These are phyloP conservation scores for Powellomyces hirtus DNA, from an alignment of 192 early-diverging fungal species.

Conservation along the genomic window DNA sequence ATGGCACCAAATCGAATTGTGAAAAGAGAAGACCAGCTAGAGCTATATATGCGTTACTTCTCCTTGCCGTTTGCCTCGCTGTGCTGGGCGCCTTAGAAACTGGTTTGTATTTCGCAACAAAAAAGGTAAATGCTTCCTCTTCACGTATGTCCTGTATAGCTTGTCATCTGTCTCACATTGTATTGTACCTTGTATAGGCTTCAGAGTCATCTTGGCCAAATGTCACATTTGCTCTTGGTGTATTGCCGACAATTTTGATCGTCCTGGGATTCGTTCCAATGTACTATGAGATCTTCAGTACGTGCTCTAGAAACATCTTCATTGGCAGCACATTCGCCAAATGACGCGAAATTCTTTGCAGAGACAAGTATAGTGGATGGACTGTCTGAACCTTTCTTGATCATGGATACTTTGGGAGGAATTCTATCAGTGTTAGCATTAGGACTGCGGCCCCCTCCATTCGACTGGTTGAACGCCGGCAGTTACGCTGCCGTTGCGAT, in stretches of 20 bases:
- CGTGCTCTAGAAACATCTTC: not conserved
- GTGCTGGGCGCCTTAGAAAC: slow-evolving; percentile 14
- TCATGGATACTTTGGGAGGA: slow-evolving; percentile 24
- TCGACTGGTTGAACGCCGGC: slow-evolving; percentile 5
- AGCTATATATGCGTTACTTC: not conserved
- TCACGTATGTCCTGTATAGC: too few species aligned
- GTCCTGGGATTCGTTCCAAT: slow-evolving; percentile 27
- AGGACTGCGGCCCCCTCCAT: not conserved
- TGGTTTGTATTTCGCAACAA: slow-evolving; percentile 1
- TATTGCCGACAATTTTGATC: slow-evolving; percentile 28
- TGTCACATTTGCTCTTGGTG: slow-evolving; percentile 2
- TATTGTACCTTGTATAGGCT: too few species aligned
- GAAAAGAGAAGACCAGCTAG: not conserved
- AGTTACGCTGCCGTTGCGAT: slow-evolving; percentile 5
- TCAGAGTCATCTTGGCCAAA: not conserved
- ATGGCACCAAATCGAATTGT: not conserved
- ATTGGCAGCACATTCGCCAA: not conserved
- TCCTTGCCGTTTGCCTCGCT: not conserved
- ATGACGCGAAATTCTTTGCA: not conserved
- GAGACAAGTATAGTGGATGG: not conserved
- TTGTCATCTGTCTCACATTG: too few species aligned
- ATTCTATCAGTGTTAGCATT: slow-evolving; percentile 22
- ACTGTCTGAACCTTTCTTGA: slow-evolving; percentile 19
- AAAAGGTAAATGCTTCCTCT: too few species aligned
- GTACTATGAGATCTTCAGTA: slow-evolving; percentile 21